Evolutionary conservation across 768 basidiomycete species (phyloP).

Genomic region (Leccinum olivaceopallidum): DNA sequence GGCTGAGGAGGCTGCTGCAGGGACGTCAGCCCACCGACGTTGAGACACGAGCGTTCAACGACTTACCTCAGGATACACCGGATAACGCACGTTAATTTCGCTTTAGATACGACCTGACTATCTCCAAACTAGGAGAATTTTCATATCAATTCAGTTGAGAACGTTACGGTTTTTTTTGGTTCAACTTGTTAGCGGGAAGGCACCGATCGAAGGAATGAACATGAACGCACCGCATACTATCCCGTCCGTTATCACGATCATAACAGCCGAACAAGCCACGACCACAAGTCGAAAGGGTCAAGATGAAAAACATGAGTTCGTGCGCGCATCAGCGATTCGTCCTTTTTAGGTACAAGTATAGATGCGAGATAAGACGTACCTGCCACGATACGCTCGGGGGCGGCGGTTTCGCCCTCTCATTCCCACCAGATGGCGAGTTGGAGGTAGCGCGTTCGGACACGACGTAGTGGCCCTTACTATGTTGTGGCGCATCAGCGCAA

Average conservation of each 20-base stretch:
- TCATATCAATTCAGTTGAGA: slow-evolving; percentile 7
- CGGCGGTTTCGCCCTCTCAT: slow-evolving; percentile 60
- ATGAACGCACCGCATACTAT: slow-evolving; percentile 63
- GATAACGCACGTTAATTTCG: slow-evolving; percentile 69
- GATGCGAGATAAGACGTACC: slow-evolving; percentile 43
- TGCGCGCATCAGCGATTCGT: slow-evolving; percentile 16
- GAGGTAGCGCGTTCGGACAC: slow-evolving; percentile 56
- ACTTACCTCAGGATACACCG: slow-evolving; percentile 70
- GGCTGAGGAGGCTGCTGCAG: slow-evolving; percentile 67
- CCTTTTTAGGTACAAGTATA: slow-evolving; percentile 14
- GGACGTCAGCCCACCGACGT: background rate
- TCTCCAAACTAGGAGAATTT: slow-evolving; percentile 63
- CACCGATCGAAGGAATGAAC: background rate
- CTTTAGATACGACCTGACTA: slow-evolving; percentile 65
- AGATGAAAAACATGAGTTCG: background rate
- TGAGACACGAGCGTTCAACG: slow-evolving; percentile 3
- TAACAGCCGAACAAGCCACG: background rate
- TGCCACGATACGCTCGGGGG: slow-evolving; percentile 70
- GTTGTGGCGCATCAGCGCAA: background rate
- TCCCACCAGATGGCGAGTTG: slow-evolving; percentile 19
- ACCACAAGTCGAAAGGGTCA: background rate
- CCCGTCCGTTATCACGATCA: background rate
- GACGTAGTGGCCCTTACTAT: slow-evolving; percentile 70
- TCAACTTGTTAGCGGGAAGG: background rate
- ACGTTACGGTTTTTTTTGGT: slow-evolving; percentile 7